phyloP scores from a whole-genome alignment of 371 early-diverging fungal genomes.

The Phascolomyces articulosus region DNA sequence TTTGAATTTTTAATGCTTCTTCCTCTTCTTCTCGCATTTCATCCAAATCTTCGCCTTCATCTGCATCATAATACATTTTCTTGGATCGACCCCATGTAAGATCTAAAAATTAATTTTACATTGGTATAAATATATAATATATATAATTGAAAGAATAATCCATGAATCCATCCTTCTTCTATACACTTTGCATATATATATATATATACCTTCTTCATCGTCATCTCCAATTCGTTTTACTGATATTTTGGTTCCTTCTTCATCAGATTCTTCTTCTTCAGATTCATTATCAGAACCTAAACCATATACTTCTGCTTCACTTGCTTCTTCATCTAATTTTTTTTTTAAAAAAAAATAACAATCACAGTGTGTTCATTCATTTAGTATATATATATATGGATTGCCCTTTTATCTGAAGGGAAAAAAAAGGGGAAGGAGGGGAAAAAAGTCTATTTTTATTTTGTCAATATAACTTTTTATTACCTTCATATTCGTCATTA shows the following conservation, averaged over 20 bases:
- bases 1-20: constrained; percentile 89
- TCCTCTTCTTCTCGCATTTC: constrained; percentile 89
- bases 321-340: constrained; percentile 31
- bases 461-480: not conserved
- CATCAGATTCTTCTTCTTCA: constrained; percentile 48
- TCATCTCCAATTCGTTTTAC: constrained; percentile 53
- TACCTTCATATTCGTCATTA: constrained; percentile 35
- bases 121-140: too few species aligned
- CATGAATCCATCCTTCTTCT: too few species aligned
- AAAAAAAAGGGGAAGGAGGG: too few species aligned
- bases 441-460: too few species aligned
- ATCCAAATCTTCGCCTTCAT: constrained; percentile 74
- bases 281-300: constrained; percentile 57
- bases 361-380: not conserved
- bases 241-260: constrained; percentile 33
- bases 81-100: constrained; percentile 75
- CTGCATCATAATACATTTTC: constrained; percentile 78
- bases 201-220: constrained; percentile 42
- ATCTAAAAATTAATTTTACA: constrained; percentile 12
- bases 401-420: too few species aligned
- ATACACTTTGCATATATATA: too few species aligned
- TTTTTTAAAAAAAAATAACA: too few species aligned
- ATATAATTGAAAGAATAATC: too few species aligned
- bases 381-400: too few species aligned
- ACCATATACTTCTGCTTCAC: constrained; percentile 69